A percentile compares a stretch with the other conserved stretches of the same genome.
Conservation (phyloP, 495 filamentous ascomycete species). For the Xylaria bambusicola region DNA sequence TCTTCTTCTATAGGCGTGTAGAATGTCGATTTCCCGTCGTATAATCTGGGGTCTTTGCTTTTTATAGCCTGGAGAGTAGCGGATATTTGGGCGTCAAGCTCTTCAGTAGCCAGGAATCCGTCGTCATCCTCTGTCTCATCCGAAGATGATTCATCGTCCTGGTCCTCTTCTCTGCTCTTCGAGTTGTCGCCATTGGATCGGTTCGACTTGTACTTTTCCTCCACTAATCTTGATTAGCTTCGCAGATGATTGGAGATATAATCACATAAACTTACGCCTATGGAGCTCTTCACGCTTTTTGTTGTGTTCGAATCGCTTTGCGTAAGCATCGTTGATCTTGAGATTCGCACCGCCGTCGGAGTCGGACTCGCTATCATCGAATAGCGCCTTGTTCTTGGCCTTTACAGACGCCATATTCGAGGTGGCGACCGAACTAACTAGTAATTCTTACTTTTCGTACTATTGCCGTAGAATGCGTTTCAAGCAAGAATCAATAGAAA, state of each 20-base stretch:
- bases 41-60: conserved; percentile 85
- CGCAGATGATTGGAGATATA: neutral
- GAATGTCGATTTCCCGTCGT: conserved; percentile 77
- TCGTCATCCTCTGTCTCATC: conserved; percentile 89
- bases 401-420: conserved; percentile 29
- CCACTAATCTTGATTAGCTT: conserved; percentile 57
- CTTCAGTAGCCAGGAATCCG: conserved; percentile 76
- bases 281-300: conserved; percentile 90
- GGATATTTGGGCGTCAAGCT: conserved; percentile 82
- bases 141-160: conserved; percentile 60
- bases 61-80: conserved; percentile 83
- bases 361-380: conserved; percentile 50
- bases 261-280: conserved; percentile 59
- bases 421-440: neutral
- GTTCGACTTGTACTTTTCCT: conserved; percentile 79
- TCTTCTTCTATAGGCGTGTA: conserved; percentile 65
- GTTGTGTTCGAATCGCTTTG: conserved; percentile 89
- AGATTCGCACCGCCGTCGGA: conserved; percentile 59
- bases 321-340: conserved; percentile 90
- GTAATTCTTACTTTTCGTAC: too few relatives aligned
- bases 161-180: conserved; percentile 50
- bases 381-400: conserved; percentile 31
- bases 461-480: too few relatives aligned
- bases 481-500: neutral
- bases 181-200: conserved; percentile 24